phyloP scores from a whole-genome alignment of 345 rosid genomes.

The Mallotus nudiflorus region DNA sequence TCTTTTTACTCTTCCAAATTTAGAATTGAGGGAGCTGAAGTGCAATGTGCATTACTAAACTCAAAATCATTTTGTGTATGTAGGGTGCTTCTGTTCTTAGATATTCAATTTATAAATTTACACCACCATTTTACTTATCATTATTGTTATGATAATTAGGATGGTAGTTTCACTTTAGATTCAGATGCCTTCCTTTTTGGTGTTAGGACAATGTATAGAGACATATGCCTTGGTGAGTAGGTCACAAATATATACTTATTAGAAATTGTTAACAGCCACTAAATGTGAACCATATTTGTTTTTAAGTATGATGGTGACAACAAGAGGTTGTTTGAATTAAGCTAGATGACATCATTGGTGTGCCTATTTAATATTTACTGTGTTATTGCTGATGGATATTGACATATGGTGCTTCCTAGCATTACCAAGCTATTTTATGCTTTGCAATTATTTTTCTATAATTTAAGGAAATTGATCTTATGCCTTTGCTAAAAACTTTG shows the following conservation, averaged over 20 bases:
- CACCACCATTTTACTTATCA: background rate
- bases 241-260: too few relatives aligned
- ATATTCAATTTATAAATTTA: slow-evolving; percentile 12
- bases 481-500: too few relatives aligned
- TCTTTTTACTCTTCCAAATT: slow-evolving; percentile 15
- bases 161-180: slow-evolving; percentile 90
- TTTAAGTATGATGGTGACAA: background rate
- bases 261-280: background rate
- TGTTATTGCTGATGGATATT: slow-evolving; percentile 63
- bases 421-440: too few relatives aligned
- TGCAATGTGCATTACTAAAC: slow-evolving; percentile 85
- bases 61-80: slow-evolving; percentile 85
- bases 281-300: too few relatives aligned
- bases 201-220: slow-evolving; percentile 87
- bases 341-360: background rate
- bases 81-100: slow-evolving; percentile 2
- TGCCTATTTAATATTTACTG: background rate
- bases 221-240: slow-evolving; percentile 77
- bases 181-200: slow-evolving; percentile 95
- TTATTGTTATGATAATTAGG: slow-evolving; percentile 47
- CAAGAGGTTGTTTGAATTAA: background rate
- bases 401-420: too few relatives aligned
- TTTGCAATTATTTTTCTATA: too few relatives aligned
- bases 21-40: slow-evolving; percentile 95
- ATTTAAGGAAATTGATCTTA: too few relatives aligned